Evolutionary conservation across 352 stramenopile genomes (phyloP).

Genomic region (Lagenidium sp.): DNA sequence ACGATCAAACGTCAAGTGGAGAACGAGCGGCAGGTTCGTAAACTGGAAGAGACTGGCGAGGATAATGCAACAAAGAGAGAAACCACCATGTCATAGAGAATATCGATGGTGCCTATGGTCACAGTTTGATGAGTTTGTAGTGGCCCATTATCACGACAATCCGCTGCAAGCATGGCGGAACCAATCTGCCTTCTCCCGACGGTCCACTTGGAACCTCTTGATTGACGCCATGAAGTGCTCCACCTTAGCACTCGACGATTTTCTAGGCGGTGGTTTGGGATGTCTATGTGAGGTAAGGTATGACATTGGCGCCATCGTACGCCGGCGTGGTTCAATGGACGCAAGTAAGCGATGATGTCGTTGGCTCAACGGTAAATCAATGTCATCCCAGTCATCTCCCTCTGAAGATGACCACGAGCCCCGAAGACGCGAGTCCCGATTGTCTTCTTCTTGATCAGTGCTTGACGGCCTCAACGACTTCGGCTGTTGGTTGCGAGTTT

Average conservation of each 20-base stretch:
- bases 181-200: conserved; percentile 23
- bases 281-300: background rate
- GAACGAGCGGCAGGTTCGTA: too few species aligned
- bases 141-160: too few species aligned
- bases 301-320: background rate
- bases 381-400: background rate
- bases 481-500: background rate
- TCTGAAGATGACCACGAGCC: too few species aligned
- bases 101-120: too few species aligned
- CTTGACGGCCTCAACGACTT: background rate
- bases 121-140: too few species aligned
- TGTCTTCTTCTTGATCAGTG: background rate
- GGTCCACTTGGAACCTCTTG: conserved; percentile 23
- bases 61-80: too few species aligned
- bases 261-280: background rate
- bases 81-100: too few species aligned
- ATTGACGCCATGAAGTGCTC: conserved; percentile 16
- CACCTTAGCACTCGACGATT: conserved; percentile 1
- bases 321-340: background rate
- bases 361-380: background rate
- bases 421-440: background rate
- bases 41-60: too few species aligned
- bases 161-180: conserved; percentile 11
- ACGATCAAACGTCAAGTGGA: too few species aligned
- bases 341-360: background rate